phyloP scores from a whole-genome alignment of 2,329 filamentous ascomycete genomes.

The Xylaria multiplex region DNA sequence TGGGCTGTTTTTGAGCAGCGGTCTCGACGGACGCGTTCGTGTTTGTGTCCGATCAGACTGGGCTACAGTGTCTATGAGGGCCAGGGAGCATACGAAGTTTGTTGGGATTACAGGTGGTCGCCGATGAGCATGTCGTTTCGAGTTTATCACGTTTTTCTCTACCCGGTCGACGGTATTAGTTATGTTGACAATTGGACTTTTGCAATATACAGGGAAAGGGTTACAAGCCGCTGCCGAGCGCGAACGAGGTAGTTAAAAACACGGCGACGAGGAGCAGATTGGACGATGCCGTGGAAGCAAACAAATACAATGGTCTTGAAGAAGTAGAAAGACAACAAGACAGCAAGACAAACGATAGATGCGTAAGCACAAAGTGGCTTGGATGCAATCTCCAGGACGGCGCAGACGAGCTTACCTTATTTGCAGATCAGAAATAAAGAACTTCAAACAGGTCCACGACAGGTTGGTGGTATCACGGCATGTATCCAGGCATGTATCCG shows the following conservation, averaged over 20 bases:
- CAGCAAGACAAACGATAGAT: background rate
- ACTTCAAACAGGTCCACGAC: slow-evolving; percentile 6
- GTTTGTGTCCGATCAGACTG: slow-evolving; percentile 1
- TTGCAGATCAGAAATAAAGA: slow-evolving; percentile 23
- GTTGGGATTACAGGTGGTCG: slow-evolving; percentile 17
- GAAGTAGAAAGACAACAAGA: slow-evolving; percentile 23
- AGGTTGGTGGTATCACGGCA: too few species aligned
- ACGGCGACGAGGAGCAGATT: slow-evolving; percentile 9
- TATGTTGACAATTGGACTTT: slow-evolving; percentile 9
- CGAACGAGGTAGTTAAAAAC: background rate
- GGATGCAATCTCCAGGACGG: slow-evolving; percentile 6
- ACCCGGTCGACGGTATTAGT: slow-evolving; percentile 3
- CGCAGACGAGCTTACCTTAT: slow-evolving; percentile 15
- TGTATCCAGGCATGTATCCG: too few species aligned
- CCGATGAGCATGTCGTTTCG: slow-evolving; percentile 31
- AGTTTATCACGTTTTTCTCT: slow-evolving; percentile 1
- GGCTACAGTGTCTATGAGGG: background rate
- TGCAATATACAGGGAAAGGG: slow-evolving; percentile 25
- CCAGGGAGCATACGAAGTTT: slow-evolving; percentile 6
- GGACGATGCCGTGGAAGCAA: slow-evolving; percentile 20
- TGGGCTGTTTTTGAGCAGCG: slow-evolving; percentile 41
- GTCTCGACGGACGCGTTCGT: slow-evolving; percentile 9
- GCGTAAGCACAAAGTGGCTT: slow-evolving; percentile 25
- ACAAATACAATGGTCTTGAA: slow-evolving; percentile 23
- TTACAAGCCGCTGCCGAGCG: slow-evolving; percentile 7